These are phyloP conservation scores for Knufia fluminis DNA, from an alignment of 2,329 filamentous ascomycete species.

Conservation along the genomic window DNA sequence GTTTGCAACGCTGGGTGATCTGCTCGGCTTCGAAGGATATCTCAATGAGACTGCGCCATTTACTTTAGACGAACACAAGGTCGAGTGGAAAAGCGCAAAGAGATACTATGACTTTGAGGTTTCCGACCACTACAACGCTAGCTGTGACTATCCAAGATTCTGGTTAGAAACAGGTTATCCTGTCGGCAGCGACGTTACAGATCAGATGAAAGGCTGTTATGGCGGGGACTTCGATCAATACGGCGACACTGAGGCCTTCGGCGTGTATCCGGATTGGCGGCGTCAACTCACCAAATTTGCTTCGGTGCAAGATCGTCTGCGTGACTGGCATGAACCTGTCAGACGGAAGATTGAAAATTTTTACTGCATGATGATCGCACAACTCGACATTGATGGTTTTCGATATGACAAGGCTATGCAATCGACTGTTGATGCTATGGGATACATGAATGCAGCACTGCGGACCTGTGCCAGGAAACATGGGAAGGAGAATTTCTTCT, in stretches of 20 bases:
- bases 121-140: conserved; percentile 45
- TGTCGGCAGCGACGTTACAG: conserved; percentile 39
- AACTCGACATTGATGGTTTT: conserved; percentile 58
- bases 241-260: conserved; percentile 55
- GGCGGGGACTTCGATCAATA: conserved; percentile 58
- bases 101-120: conserved; percentile 51
- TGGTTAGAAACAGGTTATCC: conserved; percentile 50
- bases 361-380: conserved; percentile 53
- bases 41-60: conserved; percentile 52
- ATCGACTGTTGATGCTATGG: conserved; percentile 53
- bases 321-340: conserved; percentile 54
- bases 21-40: conserved; percentile 54
- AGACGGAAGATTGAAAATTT: conserved; percentile 50
- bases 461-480: conserved; percentile 48
- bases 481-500: conserved; percentile 55
- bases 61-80: conserved; percentile 46
- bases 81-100: conserved; percentile 46
- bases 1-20: conserved; percentile 54
- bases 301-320: conserved; percentile 56
- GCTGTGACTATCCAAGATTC: conserved; percentile 52
- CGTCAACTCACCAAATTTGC: conserved; percentile 58
- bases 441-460: conserved; percentile 48
- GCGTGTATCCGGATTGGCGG: conserved; percentile 54
- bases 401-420: conserved; percentile 60
- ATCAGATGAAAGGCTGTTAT: conserved; percentile 46